phyloP scores from a whole-genome alignment of 768 basidiomycete species.

The Lentinula aciculospora region DNA sequence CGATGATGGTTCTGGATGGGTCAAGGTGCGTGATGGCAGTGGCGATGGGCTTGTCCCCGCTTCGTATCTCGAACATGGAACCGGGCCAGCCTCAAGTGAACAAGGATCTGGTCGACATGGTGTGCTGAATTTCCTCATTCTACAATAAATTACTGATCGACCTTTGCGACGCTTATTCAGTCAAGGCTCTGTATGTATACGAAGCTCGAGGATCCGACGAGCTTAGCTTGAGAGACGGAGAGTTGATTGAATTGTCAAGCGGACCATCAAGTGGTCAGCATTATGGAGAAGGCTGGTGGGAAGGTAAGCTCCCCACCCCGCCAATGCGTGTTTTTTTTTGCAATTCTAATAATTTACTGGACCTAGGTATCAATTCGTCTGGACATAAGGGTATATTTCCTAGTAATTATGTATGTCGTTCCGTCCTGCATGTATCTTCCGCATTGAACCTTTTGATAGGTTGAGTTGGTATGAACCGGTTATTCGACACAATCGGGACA shows the following conservation, averaged over 20 bases:
- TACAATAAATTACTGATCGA: neutral
- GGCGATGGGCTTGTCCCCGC: conserved; percentile 78
- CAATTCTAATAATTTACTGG: conserved; percentile 15
- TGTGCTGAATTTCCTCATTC: conserved; percentile 23
- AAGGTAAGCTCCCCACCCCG: conserved; percentile 44
- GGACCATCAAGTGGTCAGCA: conserved; percentile 56
- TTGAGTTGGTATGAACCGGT: conserved; percentile 31
- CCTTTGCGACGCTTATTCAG: conserved; percentile 29
- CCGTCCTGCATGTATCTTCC: conserved; percentile 2
- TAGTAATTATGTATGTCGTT: conserved; percentile 71
- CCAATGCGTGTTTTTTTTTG: conserved; percentile 2
- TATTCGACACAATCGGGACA: neutral
- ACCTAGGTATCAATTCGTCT: conserved; percentile 49
- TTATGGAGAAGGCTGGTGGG: conserved; percentile 83
- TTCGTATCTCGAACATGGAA: conserved; percentile 48
- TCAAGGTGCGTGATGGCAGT: conserved; percentile 59
- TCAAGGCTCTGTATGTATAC: conserved; percentile 81
- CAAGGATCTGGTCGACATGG: conserved; percentile 45
- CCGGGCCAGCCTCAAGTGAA: conserved; percentile 13
- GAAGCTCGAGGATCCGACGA: conserved; percentile 69
- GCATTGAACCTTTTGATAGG: conserved; percentile 30
- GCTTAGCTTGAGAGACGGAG: conserved; percentile 54
- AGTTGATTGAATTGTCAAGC: conserved; percentile 57
- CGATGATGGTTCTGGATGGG: conserved; percentile 86
- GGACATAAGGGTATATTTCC: conserved; percentile 81